Percentiles rank a stretch among this genome's conserved stretches.
phyloP scores from a whole-genome alignment of 2,329 filamentous ascomycete species.

The Stachybotrys chartarum region DNA sequence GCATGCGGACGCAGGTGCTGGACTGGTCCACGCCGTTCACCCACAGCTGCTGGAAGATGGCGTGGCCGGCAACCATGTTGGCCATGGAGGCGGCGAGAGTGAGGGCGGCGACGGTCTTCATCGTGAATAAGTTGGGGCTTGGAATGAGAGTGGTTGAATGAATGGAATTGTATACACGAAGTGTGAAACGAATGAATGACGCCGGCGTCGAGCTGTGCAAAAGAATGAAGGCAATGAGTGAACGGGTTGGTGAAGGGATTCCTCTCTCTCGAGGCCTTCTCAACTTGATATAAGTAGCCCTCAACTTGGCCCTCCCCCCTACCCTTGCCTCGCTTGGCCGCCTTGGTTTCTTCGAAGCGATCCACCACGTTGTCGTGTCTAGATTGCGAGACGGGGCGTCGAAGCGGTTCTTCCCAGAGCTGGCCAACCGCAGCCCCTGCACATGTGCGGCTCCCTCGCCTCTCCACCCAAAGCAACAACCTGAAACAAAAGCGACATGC shows the following conservation, averaged over 20 bases:
- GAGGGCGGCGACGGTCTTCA: background rate
- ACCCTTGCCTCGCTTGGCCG: background rate
- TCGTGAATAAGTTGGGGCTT: background rate
- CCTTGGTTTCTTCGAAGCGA: background rate
- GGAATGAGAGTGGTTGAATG: background rate
- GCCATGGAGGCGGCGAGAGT: slow-evolving; percentile 1
- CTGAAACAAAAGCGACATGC: background rate
- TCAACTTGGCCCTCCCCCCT: background rate
- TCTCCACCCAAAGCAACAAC: background rate
- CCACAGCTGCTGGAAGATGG: slow-evolving; percentile 1
- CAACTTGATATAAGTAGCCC: background rate
- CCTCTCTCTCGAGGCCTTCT: background rate
- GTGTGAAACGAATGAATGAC: slow-evolving; percentile 1
- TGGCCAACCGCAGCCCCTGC: background rate
- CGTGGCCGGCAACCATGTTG: slow-evolving; percentile 1
- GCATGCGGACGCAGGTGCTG: slow-evolving; percentile 1
- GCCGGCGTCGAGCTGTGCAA: background rate
- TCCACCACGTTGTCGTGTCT: background rate
- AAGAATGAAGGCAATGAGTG: background rate
- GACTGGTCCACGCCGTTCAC: slow-evolving; percentile 1
- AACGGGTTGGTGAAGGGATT: background rate
- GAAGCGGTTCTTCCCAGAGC: background rate
- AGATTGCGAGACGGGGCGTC: background rate
- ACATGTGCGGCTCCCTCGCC: background rate
- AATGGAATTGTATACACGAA: background rate